phyloP scores from a whole-genome alignment of 2,329 filamentous ascomycete species.

The Fusarium agapanthi region DNA sequence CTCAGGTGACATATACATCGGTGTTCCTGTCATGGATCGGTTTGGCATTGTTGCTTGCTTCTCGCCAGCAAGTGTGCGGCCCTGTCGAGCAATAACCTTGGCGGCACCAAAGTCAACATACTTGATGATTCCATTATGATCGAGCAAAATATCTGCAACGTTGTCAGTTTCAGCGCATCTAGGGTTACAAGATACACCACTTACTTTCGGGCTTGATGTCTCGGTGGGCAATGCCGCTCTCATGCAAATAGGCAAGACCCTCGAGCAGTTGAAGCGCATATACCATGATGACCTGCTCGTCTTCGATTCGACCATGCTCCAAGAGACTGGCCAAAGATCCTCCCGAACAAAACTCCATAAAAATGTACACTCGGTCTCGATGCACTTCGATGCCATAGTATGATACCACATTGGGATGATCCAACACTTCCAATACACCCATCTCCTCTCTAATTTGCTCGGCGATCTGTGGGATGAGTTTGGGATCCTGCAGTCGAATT shows the following conservation, averaged over 20 bases:
- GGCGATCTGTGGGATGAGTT: conserved; percentile 92
- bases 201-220: conserved; percentile 97
- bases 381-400: conserved; percentile 99
- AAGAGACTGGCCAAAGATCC: conserved; percentile 89
- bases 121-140: conserved; percentile 98
- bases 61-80: conserved; percentile 78
- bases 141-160: conserved; percentile 82
- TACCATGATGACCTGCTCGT: conserved; percentile 97
- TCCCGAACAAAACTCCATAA: conserved; percentile 99
- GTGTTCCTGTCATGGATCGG: conserved; percentile 95
- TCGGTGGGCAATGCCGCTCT: conserved; percentile 90
- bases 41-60: conserved; percentile 72
- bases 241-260: conserved; percentile 91
- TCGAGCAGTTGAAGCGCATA: conserved; percentile 94
- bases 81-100: conserved; percentile 94
- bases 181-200: conserved; percentile 47
- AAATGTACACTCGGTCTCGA: conserved; percentile 99
- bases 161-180: conserved; percentile 23
- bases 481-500: conserved; percentile 95
- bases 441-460: conserved; percentile 97
- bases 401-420: conserved; percentile 97
- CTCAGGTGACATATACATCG: conserved; percentile 99
- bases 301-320: conserved; percentile 96
- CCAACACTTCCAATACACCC: conserved; percentile 92
- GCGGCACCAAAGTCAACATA: conserved; percentile 98